phyloP scores from a whole-genome alignment of 2,329 filamentous ascomycete species.

The Berkeleyomyces rouxiae region DNA sequence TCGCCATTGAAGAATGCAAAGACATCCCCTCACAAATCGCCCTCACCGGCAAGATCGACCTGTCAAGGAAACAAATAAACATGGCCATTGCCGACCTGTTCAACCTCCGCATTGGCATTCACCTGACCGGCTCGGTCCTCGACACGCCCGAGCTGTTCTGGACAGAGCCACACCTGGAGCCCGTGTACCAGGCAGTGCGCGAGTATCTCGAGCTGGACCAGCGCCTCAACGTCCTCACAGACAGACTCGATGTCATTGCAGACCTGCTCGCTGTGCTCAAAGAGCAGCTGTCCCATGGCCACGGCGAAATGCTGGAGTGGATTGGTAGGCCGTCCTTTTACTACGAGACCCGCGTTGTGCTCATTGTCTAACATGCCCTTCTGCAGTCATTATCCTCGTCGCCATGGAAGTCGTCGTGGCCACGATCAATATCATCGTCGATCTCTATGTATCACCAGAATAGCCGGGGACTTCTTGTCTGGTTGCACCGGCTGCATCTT shows the following conservation, averaged over 20 bases:
- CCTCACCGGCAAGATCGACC: slow-evolving; percentile 74
- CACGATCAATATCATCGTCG: slow-evolving; percentile 85
- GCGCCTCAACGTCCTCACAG: slow-evolving; percentile 72
- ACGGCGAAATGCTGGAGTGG: slow-evolving; percentile 80
- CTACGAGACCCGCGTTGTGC: neutral
- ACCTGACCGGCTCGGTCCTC: slow-evolving; percentile 88
- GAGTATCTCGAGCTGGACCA: slow-evolving; percentile 98
- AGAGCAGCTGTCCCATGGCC: slow-evolving; percentile 85
- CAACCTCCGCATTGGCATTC: slow-evolving; percentile 93
- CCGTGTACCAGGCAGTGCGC: slow-evolving; percentile 86
- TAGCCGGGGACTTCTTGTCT: neutral
- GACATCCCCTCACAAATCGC: slow-evolving; percentile 89
- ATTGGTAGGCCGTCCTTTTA: slow-evolving; percentile 45
- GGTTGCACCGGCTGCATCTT: neutral
- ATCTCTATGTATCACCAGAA: slow-evolving; percentile 49
- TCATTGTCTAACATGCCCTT: neutral
- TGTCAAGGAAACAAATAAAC: slow-evolving; percentile 83
- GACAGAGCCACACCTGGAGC: slow-evolving; percentile 92
- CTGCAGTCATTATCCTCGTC: slow-evolving; percentile 76
- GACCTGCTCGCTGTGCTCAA: slow-evolving; percentile 86
- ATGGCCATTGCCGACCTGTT: slow-evolving; percentile 99
- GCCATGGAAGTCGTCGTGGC: slow-evolving; percentile 90
- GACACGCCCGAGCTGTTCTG: slow-evolving; percentile 97
- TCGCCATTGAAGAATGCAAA: slow-evolving; percentile 84
- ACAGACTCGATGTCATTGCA: slow-evolving; percentile 72